Evolutionary conservation across 1,284 basidiomycete species (phyloP).

Genomic region (Irpex lacteus): DNA sequence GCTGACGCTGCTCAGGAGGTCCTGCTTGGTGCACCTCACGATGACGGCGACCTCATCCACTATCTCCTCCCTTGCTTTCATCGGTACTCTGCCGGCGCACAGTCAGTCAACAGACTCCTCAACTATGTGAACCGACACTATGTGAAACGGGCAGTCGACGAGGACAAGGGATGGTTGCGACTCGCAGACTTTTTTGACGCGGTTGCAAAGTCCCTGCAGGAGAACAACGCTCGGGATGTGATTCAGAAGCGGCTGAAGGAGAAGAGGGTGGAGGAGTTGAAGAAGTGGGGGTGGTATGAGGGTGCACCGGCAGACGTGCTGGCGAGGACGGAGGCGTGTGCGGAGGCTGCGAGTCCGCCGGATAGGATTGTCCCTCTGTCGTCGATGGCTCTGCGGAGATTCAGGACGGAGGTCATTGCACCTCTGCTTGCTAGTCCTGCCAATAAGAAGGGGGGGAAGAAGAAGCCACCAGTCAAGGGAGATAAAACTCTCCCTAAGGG

Average conservation of each 20-base stretch:
- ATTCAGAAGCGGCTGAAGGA: constrained; percentile 56
- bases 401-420: constrained; percentile 68
- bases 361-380: constrained; percentile 64
- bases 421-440: constrained; percentile 65
- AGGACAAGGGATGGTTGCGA: constrained; percentile 74
- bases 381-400: constrained; percentile 65
- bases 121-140: constrained; percentile 79
- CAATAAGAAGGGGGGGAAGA: constrained; percentile 48
- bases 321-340: constrained; percentile 59
- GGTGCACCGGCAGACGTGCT: constrained; percentile 46
- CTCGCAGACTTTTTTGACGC: constrained; percentile 62
- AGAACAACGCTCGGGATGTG: constrained; percentile 54
- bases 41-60: constrained; percentile 59
- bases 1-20: constrained; percentile 57
- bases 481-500: constrained; percentile 52
- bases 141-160: constrained; percentile 71
- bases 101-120: constrained; percentile 64
- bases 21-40: constrained; percentile 57
- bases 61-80: constrained; percentile 69
- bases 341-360: constrained; percentile 65
- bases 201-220: constrained; percentile 49
- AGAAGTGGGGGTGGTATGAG: constrained; percentile 65
- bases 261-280: constrained; percentile 56
- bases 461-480: constrained; percentile 25
- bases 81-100: constrained; percentile 63